A percentile compares a stretch with the other conserved stretches of the same genome.
These are phyloP conservation scores for Platanthera guangdongensis DNA, from an alignment of 106 monocot genomes.

Conservation along the genomic window DNA sequence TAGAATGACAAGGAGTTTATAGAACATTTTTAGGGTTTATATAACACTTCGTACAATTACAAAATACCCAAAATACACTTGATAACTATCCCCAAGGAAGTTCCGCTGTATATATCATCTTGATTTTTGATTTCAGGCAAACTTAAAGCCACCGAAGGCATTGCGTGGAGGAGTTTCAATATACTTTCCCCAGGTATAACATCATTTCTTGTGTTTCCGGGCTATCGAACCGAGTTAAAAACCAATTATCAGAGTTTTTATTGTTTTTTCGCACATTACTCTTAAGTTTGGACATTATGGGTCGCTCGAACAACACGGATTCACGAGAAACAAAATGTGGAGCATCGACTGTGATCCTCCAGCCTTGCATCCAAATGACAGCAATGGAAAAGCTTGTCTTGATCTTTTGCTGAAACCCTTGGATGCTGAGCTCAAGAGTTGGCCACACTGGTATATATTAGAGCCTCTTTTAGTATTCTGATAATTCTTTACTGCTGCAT, in stretches of 20 bases:
- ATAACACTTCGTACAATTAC: no score
- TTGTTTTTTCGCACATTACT: background rate
- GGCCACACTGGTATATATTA: conserved; percentile 56
- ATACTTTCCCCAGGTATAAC: conserved; percentile 71
- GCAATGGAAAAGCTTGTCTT: conserved; percentile 49
- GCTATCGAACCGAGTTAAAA: background rate
- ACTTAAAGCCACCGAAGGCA: conserved; percentile 66
- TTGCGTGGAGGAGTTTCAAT: conserved; percentile 85
- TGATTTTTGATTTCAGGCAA: conserved; percentile 32
- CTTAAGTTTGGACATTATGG: conserved; percentile 47
- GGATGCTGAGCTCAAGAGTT: conserved; percentile 59
- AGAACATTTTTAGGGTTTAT: no score
- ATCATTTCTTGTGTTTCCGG: background rate
- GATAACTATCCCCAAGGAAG: no score
- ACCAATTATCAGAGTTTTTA: background rate
- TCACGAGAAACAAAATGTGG: conserved; percentile 67
- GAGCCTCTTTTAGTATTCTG: background rate
- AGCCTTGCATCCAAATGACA: conserved; percentile 38
- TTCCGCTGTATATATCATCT: background rate
- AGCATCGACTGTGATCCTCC: conserved; percentile 56
- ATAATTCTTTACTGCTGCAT: no score
- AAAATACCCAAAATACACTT: no score
- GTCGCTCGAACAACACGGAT: conserved; percentile 56
- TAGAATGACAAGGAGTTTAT: no score
- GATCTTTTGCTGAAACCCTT: conserved; percentile 72